phyloP scores from a whole-genome alignment of 768 basidiomycete genomes.

The Mycena haematopus region DNA sequence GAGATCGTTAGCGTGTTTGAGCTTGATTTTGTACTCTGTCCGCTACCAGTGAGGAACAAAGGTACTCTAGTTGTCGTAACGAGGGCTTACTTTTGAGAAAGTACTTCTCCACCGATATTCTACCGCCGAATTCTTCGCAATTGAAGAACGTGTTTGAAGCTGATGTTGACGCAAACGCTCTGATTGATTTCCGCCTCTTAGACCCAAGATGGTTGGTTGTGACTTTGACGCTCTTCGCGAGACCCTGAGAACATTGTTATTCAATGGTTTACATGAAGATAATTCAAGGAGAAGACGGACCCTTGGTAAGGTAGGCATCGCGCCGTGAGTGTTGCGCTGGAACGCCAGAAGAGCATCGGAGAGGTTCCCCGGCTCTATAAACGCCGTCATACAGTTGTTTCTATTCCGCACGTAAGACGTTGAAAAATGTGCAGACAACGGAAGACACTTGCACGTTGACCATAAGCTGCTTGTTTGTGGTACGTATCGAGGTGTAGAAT shows the following conservation, averaged over 20 bases:
- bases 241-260: constrained; percentile 33
- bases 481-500: constrained; percentile 57
- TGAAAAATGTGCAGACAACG: not conserved
- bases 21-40: constrained; percentile 58
- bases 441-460: constrained; percentile 54
- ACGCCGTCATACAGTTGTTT: constrained; percentile 63
- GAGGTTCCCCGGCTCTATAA: constrained; percentile 65
- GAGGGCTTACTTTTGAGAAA: constrained; percentile 61
- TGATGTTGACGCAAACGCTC: constrained; percentile 41
- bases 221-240: constrained; percentile 63
- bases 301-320: constrained; percentile 52
- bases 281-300: not conserved
- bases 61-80: constrained; percentile 1
- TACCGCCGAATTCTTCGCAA: constrained; percentile 58
- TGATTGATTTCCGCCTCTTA: constrained; percentile 55
- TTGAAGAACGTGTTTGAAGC: constrained; percentile 52
- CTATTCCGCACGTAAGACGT: constrained; percentile 33
- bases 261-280: not conserved
- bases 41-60: not conserved
- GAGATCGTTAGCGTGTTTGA: constrained; percentile 31
- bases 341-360: constrained; percentile 64
- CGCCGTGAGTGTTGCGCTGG: constrained; percentile 45
- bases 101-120: constrained; percentile 66
- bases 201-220: constrained; percentile 62
- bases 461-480: constrained; percentile 54